phyloP scores from a whole-genome alignment of 495 filamentous ascomycete genomes.

The Daldinia bambusicola region DNA sequence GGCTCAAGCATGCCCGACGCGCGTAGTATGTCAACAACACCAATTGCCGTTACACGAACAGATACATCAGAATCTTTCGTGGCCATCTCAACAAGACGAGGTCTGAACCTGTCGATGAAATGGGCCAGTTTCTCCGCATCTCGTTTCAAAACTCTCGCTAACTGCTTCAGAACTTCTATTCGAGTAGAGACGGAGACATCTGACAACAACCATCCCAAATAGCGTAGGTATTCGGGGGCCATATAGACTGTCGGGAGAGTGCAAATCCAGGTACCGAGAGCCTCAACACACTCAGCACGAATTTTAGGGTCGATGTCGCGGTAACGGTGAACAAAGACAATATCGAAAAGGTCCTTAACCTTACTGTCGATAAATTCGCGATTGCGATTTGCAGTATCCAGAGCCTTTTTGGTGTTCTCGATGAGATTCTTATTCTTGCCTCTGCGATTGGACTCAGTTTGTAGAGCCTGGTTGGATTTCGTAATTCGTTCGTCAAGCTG shows the following conservation, averaged over 20 bases:
- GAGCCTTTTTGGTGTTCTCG: constrained; percentile 70
- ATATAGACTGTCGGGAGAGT: constrained; percentile 86
- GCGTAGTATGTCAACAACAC: constrained; percentile 81
- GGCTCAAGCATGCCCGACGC: constrained; percentile 89
- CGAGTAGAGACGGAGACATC: constrained; percentile 75
- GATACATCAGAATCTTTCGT: constrained; percentile 78
- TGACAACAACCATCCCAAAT: constrained; percentile 93
- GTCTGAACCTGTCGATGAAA: constrained; percentile 89
- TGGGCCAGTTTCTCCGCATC: constrained; percentile 80
- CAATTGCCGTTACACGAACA: constrained; percentile 80
- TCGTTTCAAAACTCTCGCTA: constrained; percentile 79
- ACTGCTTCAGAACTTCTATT: constrained; percentile 81
- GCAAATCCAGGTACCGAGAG: constrained; percentile 87
- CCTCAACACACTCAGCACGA: constrained; percentile 82
- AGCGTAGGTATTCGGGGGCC: constrained; percentile 85
- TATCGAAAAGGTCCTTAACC: constrained; percentile 85
- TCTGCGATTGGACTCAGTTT: constrained; percentile 81
- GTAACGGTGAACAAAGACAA: constrained; percentile 93
- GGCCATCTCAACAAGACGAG: constrained; percentile 93
- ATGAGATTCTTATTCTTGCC: constrained; percentile 67
- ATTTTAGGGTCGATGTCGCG: constrained; percentile 92
- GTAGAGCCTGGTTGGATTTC: constrained; percentile 82
- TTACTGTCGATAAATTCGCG: constrained; percentile 70
- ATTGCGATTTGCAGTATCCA: constrained; percentile 72
- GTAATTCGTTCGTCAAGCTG: constrained; percentile 71